Evolutionary conservation across 805 yeast species (phyloP), one percentile per base, ranked within the genome.

Genomic region (Candida fluviatilis): DNA sequence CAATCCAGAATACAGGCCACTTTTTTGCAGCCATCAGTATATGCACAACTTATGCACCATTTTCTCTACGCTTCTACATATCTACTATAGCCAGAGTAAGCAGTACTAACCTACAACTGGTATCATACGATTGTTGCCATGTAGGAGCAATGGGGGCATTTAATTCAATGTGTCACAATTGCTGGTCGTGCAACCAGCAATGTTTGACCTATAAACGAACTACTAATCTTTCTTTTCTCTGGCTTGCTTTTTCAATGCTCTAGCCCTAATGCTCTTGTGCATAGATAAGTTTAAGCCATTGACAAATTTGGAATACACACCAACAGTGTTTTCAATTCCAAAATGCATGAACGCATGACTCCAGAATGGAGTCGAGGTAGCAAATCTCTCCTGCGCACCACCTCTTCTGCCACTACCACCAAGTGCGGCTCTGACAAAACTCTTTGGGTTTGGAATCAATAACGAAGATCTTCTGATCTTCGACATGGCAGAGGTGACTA

Each of bases 401-500:
- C 81, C 78, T 50, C 95, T 78, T 55, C 86, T 82, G 17, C 97
- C 97, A 43, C 82, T 76, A 39, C 75, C 71, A 33, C 64, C 64
- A 52, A 93, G 73, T 5, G 86, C 73, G 14, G 93, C 64, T n/a
- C 66, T 58, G 31, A 93, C 99, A 62, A 93, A 93, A 18, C 57
- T 57, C 57, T 78, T 76, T 39, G 98, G 95, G 52, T 68, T 81
- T 43, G 99, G 99, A 53, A 90, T 85, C 50, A 80, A 51, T 25
- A 71, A 58, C 16, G 95, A 82, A 8, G 93, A 57, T 54, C 83
- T 80, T 64, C 82, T 82, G 54, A 93, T 78, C 71, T 93, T 93
- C 32, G 97, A 90, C 97, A 93, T 89, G 45, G 95, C 85, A 24
- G 96, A 84, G 4, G 96, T 84, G 29, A 93, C 98, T 51, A 93